Evolutionary conservation across 306 rosid species (phyloP).

Genomic region (Malus orientalis): DNA sequence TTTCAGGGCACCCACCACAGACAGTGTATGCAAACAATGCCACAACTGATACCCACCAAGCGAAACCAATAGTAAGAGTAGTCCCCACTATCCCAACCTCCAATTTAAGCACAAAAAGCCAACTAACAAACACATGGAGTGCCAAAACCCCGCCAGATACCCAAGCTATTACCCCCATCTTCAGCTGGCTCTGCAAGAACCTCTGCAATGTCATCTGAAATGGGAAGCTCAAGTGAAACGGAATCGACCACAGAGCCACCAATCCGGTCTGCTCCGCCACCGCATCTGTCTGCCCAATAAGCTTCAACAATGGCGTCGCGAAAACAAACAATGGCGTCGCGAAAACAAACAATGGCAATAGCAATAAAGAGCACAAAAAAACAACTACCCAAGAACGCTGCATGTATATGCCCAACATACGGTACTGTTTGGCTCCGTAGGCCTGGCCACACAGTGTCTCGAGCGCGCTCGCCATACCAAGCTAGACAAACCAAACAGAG

Average conservation of each 20-base stretch:
- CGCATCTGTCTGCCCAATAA: constrained; percentile 32
- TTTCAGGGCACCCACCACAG: constrained; percentile 43
- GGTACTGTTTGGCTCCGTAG: constrained; percentile 50
- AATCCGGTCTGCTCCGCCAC: constrained; percentile 57
- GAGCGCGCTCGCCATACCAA: constrained; percentile 78
- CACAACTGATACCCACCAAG: constrained; percentile 57
- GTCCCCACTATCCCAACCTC: constrained; percentile 44
- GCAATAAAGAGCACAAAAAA: constrained; percentile 31
- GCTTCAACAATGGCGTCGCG: constrained; percentile 50
- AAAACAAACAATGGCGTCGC: constrained; percentile 53
- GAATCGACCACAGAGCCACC: constrained; percentile 56
- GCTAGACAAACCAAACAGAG: constrained; percentile 22
- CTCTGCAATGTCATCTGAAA: constrained; percentile 57
- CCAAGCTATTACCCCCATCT: constrained; percentile 42
- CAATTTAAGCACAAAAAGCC: constrained; percentile 41
- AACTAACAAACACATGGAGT: constrained; percentile 40
- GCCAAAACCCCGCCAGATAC: constrained; percentile 39
- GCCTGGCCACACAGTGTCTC: constrained; percentile 79
- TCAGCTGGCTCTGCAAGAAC: constrained; percentile 60
- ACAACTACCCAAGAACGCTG: constrained; percentile 71
- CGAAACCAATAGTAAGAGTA: constrained; percentile 45
- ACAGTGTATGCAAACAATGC: constrained; percentile 39
- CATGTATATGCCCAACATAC: constrained; percentile 49
- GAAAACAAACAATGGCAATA: constrained; percentile 49
- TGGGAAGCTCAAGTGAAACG: constrained; percentile 57